Evolutionary conservation across 2,329 filamentous ascomycete genomes (phyloP), one percentile per base, ranked within the genome.

Genomic region (Coniochaeta hoffmannii): DNA sequence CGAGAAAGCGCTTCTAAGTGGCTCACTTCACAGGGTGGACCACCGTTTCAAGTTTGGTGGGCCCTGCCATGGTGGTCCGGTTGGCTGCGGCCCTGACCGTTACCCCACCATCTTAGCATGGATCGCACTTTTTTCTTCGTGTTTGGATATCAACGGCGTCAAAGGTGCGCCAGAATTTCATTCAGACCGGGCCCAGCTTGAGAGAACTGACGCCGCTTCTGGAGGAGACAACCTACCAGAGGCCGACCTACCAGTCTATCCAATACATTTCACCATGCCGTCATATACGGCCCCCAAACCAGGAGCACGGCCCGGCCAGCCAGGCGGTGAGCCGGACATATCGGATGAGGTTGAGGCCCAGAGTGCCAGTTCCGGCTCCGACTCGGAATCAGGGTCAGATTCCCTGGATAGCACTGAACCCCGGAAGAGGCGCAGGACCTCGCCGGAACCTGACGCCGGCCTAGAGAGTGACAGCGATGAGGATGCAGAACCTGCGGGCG

Each of bases 371-470:
- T 59, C 55, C n/a, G 53, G 57, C 51, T 58, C 58, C 7, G 57
- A 57, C 19, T 59, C 60, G 8, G 62, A 54, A 4, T 56, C 57
- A 15, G 58, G 50, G n/a, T 63, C 62, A 15, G 62, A 65, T 52
- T 62, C 59, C 1, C 57, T 65, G 17, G 74, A 77, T 66, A 74
- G 69, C 61, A 62, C 64, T 44, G 65, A 67, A 50, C 70, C 76
- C 35, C 73, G 76, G 60, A 79, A 79, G 66, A 70, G 75, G 58
- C 74, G 75, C 36, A 73, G 72, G 55, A 73, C 69, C 8, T 70
- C 70, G 12, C 63, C 61, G 9, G 56, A 60, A 12, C 63, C 61
- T 10, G 56, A 60, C 15, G 53, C 61, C 38, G 57, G 59, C 38
- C 17, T 36, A 15, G 55, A 56, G 44, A 58, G 58, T 5, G 54